Evolutionary conservation across 148 eudicot genomes (phyloP).

Genomic region (Beta vulgaris): DNA sequence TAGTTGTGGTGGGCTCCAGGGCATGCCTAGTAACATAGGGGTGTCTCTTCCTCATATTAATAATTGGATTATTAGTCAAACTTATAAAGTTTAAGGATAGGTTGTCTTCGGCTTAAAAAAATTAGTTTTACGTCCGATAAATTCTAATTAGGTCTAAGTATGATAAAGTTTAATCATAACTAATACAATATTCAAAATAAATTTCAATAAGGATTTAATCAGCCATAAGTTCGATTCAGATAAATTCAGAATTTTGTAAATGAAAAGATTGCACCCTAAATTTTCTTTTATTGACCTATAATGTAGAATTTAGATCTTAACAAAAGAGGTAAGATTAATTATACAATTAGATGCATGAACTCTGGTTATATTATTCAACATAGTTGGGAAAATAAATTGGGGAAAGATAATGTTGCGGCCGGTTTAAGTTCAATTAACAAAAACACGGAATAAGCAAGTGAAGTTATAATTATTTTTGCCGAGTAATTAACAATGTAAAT

Average conservation of each 20-base stretch:
- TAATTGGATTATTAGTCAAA: conserved; percentile 1
- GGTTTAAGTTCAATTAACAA: background rate
- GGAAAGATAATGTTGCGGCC: background rate
- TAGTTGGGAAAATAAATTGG: too few relatives aligned
- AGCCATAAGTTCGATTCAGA: too few relatives aligned
- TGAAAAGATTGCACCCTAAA: too few relatives aligned
- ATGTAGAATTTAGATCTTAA: background rate
- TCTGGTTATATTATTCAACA: too few relatives aligned
- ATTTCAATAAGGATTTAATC: too few relatives aligned
- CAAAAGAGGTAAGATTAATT: background rate
- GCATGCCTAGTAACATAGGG: conserved; percentile 6
- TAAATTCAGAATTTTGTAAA: too few relatives aligned
- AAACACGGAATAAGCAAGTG: background rate
- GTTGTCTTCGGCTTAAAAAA: too few relatives aligned
- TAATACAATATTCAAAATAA: too few relatives aligned
- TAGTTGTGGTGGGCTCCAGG: conserved; percentile 14
- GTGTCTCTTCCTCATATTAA: background rate
- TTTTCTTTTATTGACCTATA: background rate
- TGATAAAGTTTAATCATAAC: too few relatives aligned
- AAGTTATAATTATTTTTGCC: background rate
- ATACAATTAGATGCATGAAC: too few relatives aligned
- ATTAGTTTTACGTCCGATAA: too few relatives aligned
- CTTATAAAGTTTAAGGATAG: background rate
- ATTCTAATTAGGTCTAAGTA: too few relatives aligned
- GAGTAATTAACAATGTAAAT: background rate